These are phyloP conservation scores for Penicillium sp. DNA, from an alignment of 2,329 filamentous ascomycete genomes.

Conservation along the genomic window DNA sequence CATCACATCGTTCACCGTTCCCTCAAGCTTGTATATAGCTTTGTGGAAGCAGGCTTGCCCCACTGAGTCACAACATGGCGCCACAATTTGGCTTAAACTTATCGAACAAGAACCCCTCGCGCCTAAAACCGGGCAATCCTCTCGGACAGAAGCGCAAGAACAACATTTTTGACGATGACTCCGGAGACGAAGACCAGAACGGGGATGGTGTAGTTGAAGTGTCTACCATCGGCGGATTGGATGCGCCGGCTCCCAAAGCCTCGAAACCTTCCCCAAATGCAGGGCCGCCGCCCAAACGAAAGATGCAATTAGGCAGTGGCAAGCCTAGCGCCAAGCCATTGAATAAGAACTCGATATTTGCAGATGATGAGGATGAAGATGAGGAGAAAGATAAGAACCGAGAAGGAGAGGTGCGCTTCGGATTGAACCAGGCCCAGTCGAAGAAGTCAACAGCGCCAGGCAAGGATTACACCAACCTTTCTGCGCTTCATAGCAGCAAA, in stretches of 20 bases:
- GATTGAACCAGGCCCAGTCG: constrained; percentile 22
- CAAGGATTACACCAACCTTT: constrained; percentile 44
- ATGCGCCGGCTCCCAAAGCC: constrained; percentile 15
- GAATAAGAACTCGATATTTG: constrained; percentile 36
- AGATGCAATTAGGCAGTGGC: constrained; percentile 28
- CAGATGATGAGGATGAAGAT: constrained; percentile 35
- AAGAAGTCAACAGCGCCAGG: constrained; percentile 14
- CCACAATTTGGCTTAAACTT: constrained; percentile 44
- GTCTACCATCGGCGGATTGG: constrained; percentile 38
- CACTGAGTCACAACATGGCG: constrained; percentile 16
- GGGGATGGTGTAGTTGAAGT: constrained; percentile 31
- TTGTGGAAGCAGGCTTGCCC: neutral
- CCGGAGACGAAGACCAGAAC: constrained; percentile 34
- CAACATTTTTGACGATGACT: constrained; percentile 44
- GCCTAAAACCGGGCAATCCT: constrained; percentile 27
- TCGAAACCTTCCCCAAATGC: constrained; percentile 14
- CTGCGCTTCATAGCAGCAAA: constrained; percentile 43
- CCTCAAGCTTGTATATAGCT: neutral
- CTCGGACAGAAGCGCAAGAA: constrained; percentile 46
- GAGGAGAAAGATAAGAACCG: constrained; percentile 17
- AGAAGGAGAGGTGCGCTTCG: constrained; percentile 20
- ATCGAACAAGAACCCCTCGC: constrained; percentile 32
- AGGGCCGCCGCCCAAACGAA: constrained; percentile 32
- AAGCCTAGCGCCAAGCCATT: constrained; percentile 32
- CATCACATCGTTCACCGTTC: neutral